These are phyloP conservation scores for Allium cepa DNA, from an alignment of 106 monocot genomes.

Conservation along the genomic window DNA sequence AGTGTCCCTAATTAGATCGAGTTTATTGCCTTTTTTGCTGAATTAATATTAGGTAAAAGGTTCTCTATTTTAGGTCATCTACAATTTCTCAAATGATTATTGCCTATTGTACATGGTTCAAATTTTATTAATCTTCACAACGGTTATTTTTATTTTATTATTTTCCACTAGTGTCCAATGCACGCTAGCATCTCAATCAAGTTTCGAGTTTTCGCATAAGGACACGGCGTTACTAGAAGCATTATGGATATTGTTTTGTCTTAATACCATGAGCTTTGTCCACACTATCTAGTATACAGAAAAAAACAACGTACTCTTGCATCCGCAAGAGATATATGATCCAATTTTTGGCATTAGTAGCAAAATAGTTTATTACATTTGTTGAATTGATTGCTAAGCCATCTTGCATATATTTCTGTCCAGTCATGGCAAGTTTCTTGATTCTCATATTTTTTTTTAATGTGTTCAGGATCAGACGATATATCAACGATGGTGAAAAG, in stretches of 20 bases:
- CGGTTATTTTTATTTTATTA: not conserved
- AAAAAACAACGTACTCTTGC: not conserved
- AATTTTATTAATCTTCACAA: too few species aligned
- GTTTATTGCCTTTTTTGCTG: too few species aligned
- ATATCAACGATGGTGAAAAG: conserved; percentile 30
- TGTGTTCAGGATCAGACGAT: conserved; percentile 19
- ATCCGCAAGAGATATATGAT: not conserved
- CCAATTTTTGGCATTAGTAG: not conserved
- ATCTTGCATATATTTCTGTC: not conserved
- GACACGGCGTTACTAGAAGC: not conserved
- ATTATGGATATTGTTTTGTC: not conserved
- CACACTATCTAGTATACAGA: not conserved
- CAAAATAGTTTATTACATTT: not conserved
- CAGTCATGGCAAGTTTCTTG: not conserved
- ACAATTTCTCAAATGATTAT: too few species aligned
- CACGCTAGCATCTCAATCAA: not conserved
- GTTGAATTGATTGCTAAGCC: not conserved
- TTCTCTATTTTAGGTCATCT: too few species aligned
- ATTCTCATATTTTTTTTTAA: not conserved
- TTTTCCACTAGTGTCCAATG: not conserved
- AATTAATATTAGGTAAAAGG: too few species aligned
- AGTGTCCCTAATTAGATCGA: not conserved
- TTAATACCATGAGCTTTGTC: not conserved
- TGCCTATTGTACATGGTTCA: too few species aligned
- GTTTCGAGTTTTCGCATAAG: not conserved